phyloP scores from a whole-genome alignment of 345 rosid species.

The Bruguiera sexangula region DNA sequence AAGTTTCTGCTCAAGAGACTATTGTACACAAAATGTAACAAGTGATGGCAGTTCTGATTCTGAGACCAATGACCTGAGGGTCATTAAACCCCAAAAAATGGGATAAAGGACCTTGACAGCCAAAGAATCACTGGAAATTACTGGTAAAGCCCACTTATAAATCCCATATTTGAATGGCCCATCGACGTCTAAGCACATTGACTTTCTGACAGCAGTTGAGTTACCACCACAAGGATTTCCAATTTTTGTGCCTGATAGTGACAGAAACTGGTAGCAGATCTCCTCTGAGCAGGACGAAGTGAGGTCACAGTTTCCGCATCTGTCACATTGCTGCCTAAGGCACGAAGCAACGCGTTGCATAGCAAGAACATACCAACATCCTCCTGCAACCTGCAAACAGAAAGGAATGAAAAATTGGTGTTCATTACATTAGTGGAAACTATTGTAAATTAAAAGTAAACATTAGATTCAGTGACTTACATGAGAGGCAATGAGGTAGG shows the following conservation, averaged over 20 bases:
- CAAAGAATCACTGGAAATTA: conserved; percentile 75
- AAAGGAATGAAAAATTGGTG: background rate
- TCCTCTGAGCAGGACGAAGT: conserved; percentile 64
- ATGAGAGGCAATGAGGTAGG: conserved; percentile 88
- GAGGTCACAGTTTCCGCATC: conserved; percentile 40
- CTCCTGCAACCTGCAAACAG: conserved; percentile 67
- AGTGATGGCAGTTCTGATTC: background rate
- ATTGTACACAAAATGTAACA: too few species aligned
- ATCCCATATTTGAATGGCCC: conserved; percentile 75
- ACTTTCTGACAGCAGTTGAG: conserved; percentile 36
- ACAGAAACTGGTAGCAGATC: conserved; percentile 49
- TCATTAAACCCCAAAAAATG: conserved; percentile 88
- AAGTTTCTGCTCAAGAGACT: too few species aligned
- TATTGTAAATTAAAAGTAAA: background rate
- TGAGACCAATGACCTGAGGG: conserved; percentile 56
- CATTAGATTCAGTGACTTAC: conserved; percentile 30
- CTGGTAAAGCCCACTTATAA: conserved; percentile 73
- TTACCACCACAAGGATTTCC: conserved; percentile 56
- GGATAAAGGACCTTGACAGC: conserved; percentile 82
- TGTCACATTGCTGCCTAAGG: conserved; percentile 60
- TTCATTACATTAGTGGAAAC: background rate
- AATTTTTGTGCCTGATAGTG: conserved; percentile 19
- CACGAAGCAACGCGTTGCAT: conserved; percentile 77
- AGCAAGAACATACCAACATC: conserved; percentile 91
- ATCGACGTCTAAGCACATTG: conserved; percentile 59